These are phyloP conservation scores for Penicillium occitanis DNA, from an alignment of 2,329 filamentous ascomycete genomes.

Conservation along the genomic window DNA sequence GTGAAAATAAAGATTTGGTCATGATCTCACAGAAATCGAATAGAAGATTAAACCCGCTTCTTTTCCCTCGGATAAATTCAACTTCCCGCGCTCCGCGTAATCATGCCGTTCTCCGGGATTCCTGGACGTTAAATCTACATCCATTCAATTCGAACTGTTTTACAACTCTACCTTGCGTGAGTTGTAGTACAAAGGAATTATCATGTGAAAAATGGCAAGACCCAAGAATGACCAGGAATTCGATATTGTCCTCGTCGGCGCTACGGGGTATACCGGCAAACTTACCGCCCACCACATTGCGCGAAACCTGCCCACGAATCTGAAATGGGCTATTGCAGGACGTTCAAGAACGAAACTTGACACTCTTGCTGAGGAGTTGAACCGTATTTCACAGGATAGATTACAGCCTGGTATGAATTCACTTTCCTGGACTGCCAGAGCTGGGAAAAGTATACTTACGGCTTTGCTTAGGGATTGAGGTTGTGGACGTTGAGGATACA, in stretches of 20 bases:
- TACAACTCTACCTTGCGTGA: neutral
- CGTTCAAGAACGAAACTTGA: conserved; percentile 74
- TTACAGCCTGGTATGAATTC: neutral
- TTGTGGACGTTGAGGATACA: conserved; percentile 62
- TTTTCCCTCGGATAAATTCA: neutral
- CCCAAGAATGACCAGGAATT: conserved; percentile 48
- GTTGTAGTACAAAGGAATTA: neutral
- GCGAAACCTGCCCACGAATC: conserved; percentile 66
- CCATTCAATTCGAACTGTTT: neutral
- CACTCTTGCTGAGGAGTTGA: conserved; percentile 43
- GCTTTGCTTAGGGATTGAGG: conserved; percentile 57
- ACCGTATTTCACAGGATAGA: neutral
- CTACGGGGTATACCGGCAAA: conserved; percentile 80
- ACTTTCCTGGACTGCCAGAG: no score
- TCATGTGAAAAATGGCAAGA: conserved; percentile 29
- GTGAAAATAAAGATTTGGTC: no score
- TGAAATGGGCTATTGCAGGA: conserved; percentile 87
- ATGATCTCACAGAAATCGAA: no score
- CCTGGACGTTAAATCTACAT: neutral
- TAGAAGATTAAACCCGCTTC: no score
- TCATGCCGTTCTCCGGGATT: neutral
- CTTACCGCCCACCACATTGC: conserved; percentile 74
- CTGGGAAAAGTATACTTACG: neutral
- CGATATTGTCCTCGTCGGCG: conserved; percentile 66
- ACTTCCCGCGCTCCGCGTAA: neutral